phyloP scores from a whole-genome alignment of 257 asterid genomes.

The Petrea volubilis region DNA sequence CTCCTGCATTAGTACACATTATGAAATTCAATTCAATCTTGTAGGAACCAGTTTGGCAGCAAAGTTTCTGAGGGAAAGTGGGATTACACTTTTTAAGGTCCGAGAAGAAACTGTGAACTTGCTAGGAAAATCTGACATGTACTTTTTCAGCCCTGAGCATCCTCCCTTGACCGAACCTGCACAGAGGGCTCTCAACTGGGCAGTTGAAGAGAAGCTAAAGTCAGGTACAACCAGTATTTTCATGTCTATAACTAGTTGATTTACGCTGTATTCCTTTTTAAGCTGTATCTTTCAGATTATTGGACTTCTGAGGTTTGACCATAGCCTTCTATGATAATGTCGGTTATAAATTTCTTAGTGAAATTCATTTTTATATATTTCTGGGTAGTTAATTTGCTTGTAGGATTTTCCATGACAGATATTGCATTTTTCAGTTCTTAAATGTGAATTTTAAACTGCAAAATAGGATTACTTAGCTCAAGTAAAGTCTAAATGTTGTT shows the following conservation, averaged over 20 bases:
- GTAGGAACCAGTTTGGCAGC: constrained; percentile 94
- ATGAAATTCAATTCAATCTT: constrained; percentile 14
- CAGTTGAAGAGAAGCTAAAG: constrained; percentile 76
- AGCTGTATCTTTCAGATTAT: neutral
- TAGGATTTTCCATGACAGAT: constrained; percentile 1
- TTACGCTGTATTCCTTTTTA: neutral
- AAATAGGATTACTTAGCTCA: neutral
- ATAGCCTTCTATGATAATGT: neutral
- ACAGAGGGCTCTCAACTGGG: constrained; percentile 90
- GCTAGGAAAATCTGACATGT: constrained; percentile 76
- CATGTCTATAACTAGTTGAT: neutral
- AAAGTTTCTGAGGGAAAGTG: constrained; percentile 74
- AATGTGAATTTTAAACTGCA: neutral
- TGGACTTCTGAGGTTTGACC: neutral
- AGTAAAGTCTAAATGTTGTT: constrained; percentile 2
- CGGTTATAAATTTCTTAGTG: neutral
- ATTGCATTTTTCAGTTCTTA: neutral
- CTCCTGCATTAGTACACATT: constrained; percentile 5
- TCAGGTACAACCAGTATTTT: constrained; percentile 53
- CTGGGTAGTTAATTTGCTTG: neutral
- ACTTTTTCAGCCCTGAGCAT: constrained; percentile 69
- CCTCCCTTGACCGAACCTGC: constrained; percentile 94
- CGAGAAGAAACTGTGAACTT: constrained; percentile 66
- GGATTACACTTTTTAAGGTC: constrained; percentile 67
- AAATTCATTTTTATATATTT: neutral